Evolutionary conservation across 331 rosid species (phyloP).

Genomic region (Acacia concinna): DNA sequence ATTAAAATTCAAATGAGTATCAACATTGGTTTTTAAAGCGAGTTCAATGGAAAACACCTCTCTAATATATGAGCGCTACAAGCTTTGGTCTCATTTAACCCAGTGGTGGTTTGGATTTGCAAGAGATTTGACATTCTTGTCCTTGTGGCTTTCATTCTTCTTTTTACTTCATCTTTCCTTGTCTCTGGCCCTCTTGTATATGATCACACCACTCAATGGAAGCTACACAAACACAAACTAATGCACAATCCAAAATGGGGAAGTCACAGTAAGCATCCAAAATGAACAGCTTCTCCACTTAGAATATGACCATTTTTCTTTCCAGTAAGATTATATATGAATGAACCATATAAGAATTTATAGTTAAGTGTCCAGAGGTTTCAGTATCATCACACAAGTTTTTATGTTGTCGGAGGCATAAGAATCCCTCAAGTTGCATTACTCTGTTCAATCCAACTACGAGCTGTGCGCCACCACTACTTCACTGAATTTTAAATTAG

Average conservation of each 20-base stretch:
- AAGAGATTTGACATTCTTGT: constrained; percentile 13
- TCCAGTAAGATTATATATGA: not conserved
- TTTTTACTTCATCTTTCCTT: constrained; percentile 4
- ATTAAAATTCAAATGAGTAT: no score
- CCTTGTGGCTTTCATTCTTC: not conserved
- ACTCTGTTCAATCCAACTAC: constrained; percentile 34
- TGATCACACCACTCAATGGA: constrained; percentile 13
- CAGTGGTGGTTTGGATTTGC: constrained; percentile 37
- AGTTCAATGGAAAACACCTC: no score
- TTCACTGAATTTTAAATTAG: not conserved
- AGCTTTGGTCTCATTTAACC: not conserved
- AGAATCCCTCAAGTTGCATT: constrained; percentile 30
- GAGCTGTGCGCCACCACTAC: constrained; percentile 20
- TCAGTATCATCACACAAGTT: constrained; percentile 36
- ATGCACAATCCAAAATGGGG: not conserved
- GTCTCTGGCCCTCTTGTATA: constrained; percentile 25
- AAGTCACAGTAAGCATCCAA: constrained; percentile 56
- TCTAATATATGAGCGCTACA: not conserved
- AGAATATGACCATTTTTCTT: constrained; percentile 4
- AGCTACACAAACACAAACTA: not conserved
- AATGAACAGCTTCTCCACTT: constrained; percentile 52
- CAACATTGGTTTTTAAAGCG: no score
- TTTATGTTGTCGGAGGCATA: constrained; percentile 12
- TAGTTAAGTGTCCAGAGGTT: constrained; percentile 17
- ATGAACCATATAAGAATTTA: not conserved